Conservation (phyloP, 352 stramenopile species). For the Porosira glacialis region DNA sequence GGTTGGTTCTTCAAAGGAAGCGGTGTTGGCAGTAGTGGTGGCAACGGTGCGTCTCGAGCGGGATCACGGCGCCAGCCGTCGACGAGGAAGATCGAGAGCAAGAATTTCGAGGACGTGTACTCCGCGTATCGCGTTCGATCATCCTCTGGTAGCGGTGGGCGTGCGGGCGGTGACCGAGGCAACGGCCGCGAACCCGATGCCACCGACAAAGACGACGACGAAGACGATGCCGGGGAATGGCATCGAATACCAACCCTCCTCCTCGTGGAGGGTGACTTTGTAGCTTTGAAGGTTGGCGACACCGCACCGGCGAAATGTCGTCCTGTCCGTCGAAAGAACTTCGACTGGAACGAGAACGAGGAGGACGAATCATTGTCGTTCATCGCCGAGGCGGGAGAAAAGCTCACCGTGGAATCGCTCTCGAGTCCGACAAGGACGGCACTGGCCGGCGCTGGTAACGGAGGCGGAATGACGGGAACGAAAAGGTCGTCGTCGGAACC, state of each 20-base stretch:
- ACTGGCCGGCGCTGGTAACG: neutral
- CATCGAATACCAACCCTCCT: constrained; percentile 64
- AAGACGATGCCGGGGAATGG: too few relatives aligned
- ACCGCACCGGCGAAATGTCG: constrained; percentile 50
- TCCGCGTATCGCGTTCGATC: too few relatives aligned
- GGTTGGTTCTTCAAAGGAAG: too few relatives aligned
- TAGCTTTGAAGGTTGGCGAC: constrained; percentile 76
- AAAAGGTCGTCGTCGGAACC: neutral
- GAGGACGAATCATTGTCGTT: constrained; percentile 6
- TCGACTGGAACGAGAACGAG: neutral
- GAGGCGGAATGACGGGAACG: neutral
- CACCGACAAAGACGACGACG: too few relatives aligned
- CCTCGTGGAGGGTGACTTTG: constrained; percentile 69
- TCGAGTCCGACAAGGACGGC: constrained; percentile 8
- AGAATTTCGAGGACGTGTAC: too few relatives aligned
- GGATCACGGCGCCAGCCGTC: too few relatives aligned
- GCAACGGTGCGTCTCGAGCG: too few relatives aligned
- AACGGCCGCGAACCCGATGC: too few relatives aligned
- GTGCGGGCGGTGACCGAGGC: too few relatives aligned
- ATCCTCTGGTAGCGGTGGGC: too few relatives aligned
- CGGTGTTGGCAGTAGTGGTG: too few relatives aligned
- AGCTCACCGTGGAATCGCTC: constrained; percentile 47
- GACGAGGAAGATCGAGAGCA: too few relatives aligned
- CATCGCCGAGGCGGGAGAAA: constrained; percentile 44
- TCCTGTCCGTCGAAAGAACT: constrained; percentile 1